Evolutionary conservation across 768 basidiomycete species (phyloP), one percentile per base, ranked within the genome.

Genomic region (Mycena rosella): DNA sequence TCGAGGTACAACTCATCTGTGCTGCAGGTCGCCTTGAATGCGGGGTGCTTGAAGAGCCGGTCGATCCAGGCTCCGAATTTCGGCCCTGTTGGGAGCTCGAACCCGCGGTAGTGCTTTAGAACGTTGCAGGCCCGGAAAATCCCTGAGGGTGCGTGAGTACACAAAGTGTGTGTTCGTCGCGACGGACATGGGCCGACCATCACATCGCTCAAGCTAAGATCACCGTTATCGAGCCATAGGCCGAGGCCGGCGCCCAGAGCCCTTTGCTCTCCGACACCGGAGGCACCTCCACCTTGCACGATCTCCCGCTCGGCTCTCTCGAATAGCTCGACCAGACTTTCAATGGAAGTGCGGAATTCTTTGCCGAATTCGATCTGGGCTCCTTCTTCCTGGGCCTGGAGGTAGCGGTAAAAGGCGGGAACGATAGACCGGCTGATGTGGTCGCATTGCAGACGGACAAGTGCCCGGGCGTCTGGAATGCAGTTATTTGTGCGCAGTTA

Each of bases 341-440:
- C 84, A 15, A 93, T 74, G 1, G 87, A 83, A 0, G 77, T 76
- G 40, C 80, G 79, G 66, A 91, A 90, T 22, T 91, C 91, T 60
- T 82, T 85, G 2, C 83, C 87, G 3, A 73, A 76, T 22, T 82
- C 78, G 51, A 85, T 83, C 74, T 92, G 91, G 1, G 86, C 82
- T 5, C 76, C 77, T 11, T 74, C 59, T 9, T 88, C 87, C 77
- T 91, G 92, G 0, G 91, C 89, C 79, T 93, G 91, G 30, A 94
- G 83, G 71, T 84, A 92, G 30, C 91, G 87, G 72, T 93, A 93
- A 77, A 93, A 94, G 0, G 89, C 84, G 9, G 92, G 91, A 4
- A 94, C 83, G 44, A 93, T 74, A 10, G 78, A 74, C 5, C 91
- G 89, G 63, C 85, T 89, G 76, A 91, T 81, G 72, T 90, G 87